Evolutionary conservation across 2,329 filamentous ascomycete species (phyloP).

Genomic region (Penicillium decumbens): DNA sequence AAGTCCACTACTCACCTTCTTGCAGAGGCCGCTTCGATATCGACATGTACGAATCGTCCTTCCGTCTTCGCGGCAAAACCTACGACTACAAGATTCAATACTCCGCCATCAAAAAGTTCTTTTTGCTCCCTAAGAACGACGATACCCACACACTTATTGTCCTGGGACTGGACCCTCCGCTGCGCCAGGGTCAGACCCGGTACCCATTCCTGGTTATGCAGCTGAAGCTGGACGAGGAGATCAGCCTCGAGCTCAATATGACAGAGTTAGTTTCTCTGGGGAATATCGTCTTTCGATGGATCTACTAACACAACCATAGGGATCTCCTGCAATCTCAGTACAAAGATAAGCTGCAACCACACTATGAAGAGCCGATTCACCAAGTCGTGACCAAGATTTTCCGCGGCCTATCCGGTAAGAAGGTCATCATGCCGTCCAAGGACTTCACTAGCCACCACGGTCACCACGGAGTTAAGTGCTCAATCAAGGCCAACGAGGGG

Average conservation of each 20-base stretch:
- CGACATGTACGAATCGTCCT: conserved; percentile 98
- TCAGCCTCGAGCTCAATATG: conserved; percentile 93
- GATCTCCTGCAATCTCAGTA: conserved; percentile 80
- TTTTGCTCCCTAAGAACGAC: conserved; percentile 97
- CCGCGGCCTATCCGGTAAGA: conserved; percentile 88
- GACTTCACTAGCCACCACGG: conserved; percentile 92
- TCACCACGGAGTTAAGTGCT: conserved; percentile 95
- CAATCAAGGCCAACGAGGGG: conserved; percentile 99
- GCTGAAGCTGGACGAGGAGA: conserved; percentile 95
- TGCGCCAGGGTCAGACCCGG: conserved; percentile 93
- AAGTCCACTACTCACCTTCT: conserved; percentile 12
- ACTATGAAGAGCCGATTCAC: conserved; percentile 91
- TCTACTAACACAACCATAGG: conserved; percentile 25
- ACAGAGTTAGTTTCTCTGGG: conserved; percentile 55
- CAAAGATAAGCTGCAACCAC: conserved; percentile 78
- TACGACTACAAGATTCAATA: conserved; percentile 99
- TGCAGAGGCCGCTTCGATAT: conserved; percentile 95
- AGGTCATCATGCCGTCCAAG: conserved; percentile 86
- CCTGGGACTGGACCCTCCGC: conserved; percentile 86
- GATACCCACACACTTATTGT: conserved; percentile 93
- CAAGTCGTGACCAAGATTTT: conserved; percentile 95
- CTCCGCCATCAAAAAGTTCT: conserved; percentile 96
- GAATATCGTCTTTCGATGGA: neutral
- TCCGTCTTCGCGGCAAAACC: conserved; percentile 94
- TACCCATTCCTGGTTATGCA: conserved; percentile 99